These are phyloP conservation scores for Alloascoidea hylecoeti DNA, from an alignment of 805 yeast species.

Conservation along the genomic window DNA sequence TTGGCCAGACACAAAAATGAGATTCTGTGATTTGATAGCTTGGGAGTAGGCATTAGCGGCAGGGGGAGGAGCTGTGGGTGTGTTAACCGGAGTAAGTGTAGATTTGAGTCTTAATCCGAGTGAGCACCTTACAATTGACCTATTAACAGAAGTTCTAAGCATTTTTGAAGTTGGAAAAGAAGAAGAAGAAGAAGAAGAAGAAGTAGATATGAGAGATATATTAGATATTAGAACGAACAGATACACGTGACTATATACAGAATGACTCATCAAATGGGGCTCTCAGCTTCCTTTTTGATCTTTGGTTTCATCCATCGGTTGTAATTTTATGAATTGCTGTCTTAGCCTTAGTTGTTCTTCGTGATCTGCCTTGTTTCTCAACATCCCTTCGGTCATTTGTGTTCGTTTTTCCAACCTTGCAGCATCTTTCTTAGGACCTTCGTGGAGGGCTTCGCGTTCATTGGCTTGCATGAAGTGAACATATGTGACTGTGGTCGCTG, in stretches of 20 bases:
- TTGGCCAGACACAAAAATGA: constrained; percentile 66
- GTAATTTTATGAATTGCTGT: constrained; percentile 25
- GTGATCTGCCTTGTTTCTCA: constrained; percentile 33
- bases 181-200: background rate
- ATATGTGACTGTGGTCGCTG: constrained; percentile 47
- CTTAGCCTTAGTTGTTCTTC: constrained; percentile 30
- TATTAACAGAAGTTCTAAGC: background rate
- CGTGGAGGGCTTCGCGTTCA: constrained; percentile 40
- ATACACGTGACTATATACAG: background rate
- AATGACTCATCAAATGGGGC: background rate
- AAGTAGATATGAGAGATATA: background rate
- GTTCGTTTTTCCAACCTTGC: constrained; percentile 25
- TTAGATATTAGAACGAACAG: background rate
- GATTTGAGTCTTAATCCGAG: background rate
- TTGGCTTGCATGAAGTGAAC: constrained; percentile 57
- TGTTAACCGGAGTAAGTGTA: constrained; percentile 14
- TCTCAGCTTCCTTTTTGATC: background rate
- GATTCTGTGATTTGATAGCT: constrained; percentile 75
- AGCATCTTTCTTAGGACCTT: constrained; percentile 46
- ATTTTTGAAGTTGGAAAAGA: background rate
- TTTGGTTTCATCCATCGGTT: constrained; percentile 27
- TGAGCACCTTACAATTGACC: background rate
- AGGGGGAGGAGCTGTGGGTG: constrained; percentile 84
- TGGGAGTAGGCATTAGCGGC: constrained; percentile 96
- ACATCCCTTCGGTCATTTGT: constrained; percentile 14